phyloP scores from a whole-genome alignment of 495 filamentous ascomycete species.

The Cercophora scortea region DNA sequence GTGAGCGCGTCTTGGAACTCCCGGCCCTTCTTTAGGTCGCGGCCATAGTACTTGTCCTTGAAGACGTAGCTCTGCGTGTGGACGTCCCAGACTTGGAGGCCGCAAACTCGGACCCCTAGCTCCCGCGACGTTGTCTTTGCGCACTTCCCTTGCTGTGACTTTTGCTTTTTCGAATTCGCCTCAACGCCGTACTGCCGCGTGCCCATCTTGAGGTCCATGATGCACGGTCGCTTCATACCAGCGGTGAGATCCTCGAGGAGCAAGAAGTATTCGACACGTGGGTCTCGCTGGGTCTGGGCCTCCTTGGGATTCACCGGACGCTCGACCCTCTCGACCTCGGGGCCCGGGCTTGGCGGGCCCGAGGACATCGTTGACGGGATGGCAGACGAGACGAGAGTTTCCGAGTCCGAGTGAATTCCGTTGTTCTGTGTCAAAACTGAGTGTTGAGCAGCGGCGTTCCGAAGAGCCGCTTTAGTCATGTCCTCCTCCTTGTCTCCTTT shows the following conservation, averaged over 20 bases:
- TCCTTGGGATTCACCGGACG: constrained; percentile 65
- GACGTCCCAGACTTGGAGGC: constrained; percentile 92
- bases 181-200: constrained; percentile 98
- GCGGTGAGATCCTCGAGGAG: constrained; percentile 95
- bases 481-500: constrained; percentile 58
- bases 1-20: constrained; percentile 88
- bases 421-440: not conserved
- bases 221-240: constrained; percentile 92
- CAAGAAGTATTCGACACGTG: constrained; percentile 82
- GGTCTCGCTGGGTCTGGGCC: constrained; percentile 55
- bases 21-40: constrained; percentile 75
- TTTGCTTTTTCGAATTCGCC: constrained; percentile 82
- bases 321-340: constrained; percentile 28
- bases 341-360: constrained; percentile 18
- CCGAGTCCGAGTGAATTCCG: not conserved
- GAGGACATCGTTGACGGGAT: constrained; percentile 17
- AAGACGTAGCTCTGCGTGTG: constrained; percentile 76
- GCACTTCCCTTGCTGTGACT: constrained; percentile 88
- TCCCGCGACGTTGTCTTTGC: constrained; percentile 84
- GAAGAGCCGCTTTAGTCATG: not conserved
- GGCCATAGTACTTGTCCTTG: constrained; percentile 95
- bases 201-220: constrained; percentile 97
- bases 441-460: not conserved
- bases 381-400: constrained; percentile 4
- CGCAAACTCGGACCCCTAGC: constrained; percentile 88